Percentiles rank a stretch among this genome's conserved stretches.
phyloP scores from a whole-genome alignment of 148 eudicot species.

The Spergularia bocconei region DNA sequence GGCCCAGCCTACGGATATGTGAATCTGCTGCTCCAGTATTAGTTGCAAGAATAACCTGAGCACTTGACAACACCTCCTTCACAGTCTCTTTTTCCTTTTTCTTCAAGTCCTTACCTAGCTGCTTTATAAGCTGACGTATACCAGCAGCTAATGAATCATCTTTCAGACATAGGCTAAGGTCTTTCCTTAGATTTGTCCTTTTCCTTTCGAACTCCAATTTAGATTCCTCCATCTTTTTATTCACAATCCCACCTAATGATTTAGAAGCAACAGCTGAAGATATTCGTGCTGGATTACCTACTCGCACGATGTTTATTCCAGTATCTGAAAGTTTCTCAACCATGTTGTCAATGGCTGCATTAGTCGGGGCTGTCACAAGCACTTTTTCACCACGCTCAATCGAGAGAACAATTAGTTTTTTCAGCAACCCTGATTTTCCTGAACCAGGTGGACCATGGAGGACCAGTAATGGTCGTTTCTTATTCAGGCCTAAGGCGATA shows the following conservation, averaged over 20 bases:
- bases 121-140: slow-evolving; percentile 87
- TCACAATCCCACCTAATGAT: slow-evolving; percentile 69
- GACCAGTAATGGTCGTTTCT: slow-evolving; percentile 63
- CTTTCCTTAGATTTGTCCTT: slow-evolving; percentile 70
- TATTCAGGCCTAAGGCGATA: slow-evolving; percentile 69
- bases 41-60: slow-evolving; percentile 85
- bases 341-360: slow-evolving; percentile 89
- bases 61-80: slow-evolving; percentile 55
- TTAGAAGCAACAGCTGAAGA: slow-evolving; percentile 72
- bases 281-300: slow-evolving; percentile 81
- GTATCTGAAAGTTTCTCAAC: slow-evolving; percentile 70
- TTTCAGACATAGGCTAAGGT: slow-evolving; percentile 64
- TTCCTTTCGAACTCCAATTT: slow-evolving; percentile 64
- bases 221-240: slow-evolving; percentile 48
- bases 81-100: slow-evolving; percentile 78
- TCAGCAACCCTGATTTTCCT: slow-evolving; percentile 75
- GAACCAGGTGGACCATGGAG: slow-evolving; percentile 90
- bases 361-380: slow-evolving; percentile 84
- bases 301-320: slow-evolving; percentile 62
- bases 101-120: slow-evolving; percentile 66
- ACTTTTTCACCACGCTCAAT: slow-evolving; percentile 76
- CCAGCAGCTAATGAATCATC: slow-evolving; percentile 93
- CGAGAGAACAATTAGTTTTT: slow-evolving; percentile 49
- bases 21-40: slow-evolving; percentile 88
- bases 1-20: slow-evolving; percentile 53